Evolutionary conservation across 306 rosid genomes (phyloP), one percentile per base, ranked within the genome.

Genomic region (Trifolium pratense): DNA sequence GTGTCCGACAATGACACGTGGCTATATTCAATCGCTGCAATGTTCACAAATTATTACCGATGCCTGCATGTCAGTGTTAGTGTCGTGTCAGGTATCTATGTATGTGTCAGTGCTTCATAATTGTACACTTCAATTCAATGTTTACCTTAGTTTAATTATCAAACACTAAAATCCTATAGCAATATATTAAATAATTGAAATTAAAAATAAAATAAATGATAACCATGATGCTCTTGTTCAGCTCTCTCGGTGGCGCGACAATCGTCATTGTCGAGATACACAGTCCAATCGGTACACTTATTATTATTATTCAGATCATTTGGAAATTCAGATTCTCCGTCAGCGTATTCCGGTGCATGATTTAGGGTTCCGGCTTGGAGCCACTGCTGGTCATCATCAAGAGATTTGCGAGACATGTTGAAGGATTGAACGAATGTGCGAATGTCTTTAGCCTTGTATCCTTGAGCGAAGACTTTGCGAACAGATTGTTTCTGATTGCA

Each of bases 401-500:
- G 21, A 10, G 66, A 70, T 1, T 88, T 85, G 42, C 91, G 87
- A 11, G 91, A 83, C 90, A 89, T 87, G 70, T 94, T 94, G 95
- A 89, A 89, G 63, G 68, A 73, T 89, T 94, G 98, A 56, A 89
- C 96, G 66, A 94, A 91, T 26, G 49, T 42, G n/a, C 96, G 95
- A 39, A 94, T 75, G 60, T 91, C 95, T 46, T 75, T 86, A 42
- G 95, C 97, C 78, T 88, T 66, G 63, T 86, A 79, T 37, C 91
- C 92, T 65, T 87, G 88, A 59, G 95, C 91, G 68, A 94, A 94
- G 68, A 94, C 87, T 79, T 81, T 91, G 37, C 80, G 88, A 18
- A 91, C 40, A 0, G 95, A 91, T 73, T 94, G 98, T 53, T 86
- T 91, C 84, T 81, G 84, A 66, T 91, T 88, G 88, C 97, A 94